Evolutionary conservation across 2,329 filamentous ascomycete species (phyloP).

Genomic region (Leptosphaerulina australis): DNA sequence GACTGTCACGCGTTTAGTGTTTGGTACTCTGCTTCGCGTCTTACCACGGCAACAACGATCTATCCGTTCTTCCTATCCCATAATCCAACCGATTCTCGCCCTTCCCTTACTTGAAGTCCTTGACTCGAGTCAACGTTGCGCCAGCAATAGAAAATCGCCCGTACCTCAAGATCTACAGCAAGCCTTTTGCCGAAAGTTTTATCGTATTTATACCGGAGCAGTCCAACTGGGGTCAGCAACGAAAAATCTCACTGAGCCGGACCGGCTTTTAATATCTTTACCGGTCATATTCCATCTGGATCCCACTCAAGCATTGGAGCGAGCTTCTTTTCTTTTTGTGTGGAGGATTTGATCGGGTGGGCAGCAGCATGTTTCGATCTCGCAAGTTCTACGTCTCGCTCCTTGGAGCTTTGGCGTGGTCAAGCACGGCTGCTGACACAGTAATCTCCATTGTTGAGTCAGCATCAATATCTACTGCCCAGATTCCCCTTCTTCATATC

Average conservation of each 20-base stretch:
- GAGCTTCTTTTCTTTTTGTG: not conserved
- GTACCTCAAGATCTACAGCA: not conserved
- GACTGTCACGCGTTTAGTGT: conserved; percentile 43
- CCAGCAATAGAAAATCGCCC: conserved; percentile 1
- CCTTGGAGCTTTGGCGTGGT: conserved; percentile 42
- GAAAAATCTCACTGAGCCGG: conserved; percentile 7
- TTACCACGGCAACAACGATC: conserved; percentile 36
- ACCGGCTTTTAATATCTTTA: not conserved
- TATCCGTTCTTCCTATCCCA: conserved; percentile 24
- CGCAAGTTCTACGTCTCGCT: conserved; percentile 41
- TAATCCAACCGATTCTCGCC: conserved; percentile 19
- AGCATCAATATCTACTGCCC: conserved; percentile 35
- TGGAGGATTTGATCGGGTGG: conserved; percentile 20
- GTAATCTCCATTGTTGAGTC: conserved; percentile 47
- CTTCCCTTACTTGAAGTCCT: conserved; percentile 10
- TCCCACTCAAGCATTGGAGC: not conserved
- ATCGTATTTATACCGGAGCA: not conserved
- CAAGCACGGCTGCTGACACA: conserved; percentile 45
- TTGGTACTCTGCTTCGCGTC: conserved; percentile 32
- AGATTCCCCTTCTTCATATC: conserved; percentile 33
- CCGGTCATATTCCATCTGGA: not conserved
- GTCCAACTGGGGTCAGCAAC: conserved; percentile 7
- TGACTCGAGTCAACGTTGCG: conserved; percentile 10
- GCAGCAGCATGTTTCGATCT: conserved; percentile 32
- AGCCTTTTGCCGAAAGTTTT: not conserved